These are phyloP conservation scores for Fagus sylvatica DNA, from an alignment of 306 rosid species.

Conservation along the genomic window DNA sequence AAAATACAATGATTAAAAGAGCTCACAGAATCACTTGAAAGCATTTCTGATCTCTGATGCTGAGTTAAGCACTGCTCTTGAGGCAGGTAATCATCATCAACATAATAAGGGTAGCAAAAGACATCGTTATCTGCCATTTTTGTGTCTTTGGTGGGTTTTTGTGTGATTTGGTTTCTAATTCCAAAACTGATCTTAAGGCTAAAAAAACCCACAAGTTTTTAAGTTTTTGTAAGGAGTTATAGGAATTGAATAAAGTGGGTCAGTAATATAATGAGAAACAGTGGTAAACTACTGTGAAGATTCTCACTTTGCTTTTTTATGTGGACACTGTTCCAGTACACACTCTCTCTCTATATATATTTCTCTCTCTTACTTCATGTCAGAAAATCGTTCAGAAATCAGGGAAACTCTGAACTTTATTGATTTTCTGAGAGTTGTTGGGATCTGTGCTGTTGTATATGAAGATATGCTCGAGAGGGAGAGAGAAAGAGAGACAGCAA, in stretches of 20 bases:
- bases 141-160: slow-evolving; percentile 1
- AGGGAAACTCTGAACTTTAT: slow-evolving; percentile 61
- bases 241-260: slow-evolving; percentile 39
- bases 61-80: slow-evolving; percentile 36
- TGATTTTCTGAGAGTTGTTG: slow-evolving; percentile 69
- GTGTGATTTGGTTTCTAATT: not conserved
- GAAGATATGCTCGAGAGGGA: slow-evolving; percentile 33
- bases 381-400: slow-evolving; percentile 83
- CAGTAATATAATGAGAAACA: slow-evolving; percentile 34
- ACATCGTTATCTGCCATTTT: slow-evolving; percentile 51
- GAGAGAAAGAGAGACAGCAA: slow-evolving; percentile 5
- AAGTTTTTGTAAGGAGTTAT: slow-evolving; percentile 15
- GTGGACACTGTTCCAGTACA: slow-evolving; percentile 17
- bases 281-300: slow-evolving; percentile 66
- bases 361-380: slow-evolving; percentile 42
- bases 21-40: slow-evolving; percentile 53
- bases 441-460: slow-evolving; percentile 74
- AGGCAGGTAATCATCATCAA: slow-evolving; percentile 43
- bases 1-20: slow-evolving; percentile 14
- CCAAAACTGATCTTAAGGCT: not conserved
- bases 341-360: slow-evolving; percentile 27
- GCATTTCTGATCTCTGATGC: slow-evolving; percentile 38
- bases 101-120: slow-evolving; percentile 54
- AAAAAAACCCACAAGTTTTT: not conserved
- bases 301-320: slow-evolving; percentile 47